Evolutionary conservation across 176 grass and related monocot species (phyloP).

Genomic region (Microstegium vimineum): DNA sequence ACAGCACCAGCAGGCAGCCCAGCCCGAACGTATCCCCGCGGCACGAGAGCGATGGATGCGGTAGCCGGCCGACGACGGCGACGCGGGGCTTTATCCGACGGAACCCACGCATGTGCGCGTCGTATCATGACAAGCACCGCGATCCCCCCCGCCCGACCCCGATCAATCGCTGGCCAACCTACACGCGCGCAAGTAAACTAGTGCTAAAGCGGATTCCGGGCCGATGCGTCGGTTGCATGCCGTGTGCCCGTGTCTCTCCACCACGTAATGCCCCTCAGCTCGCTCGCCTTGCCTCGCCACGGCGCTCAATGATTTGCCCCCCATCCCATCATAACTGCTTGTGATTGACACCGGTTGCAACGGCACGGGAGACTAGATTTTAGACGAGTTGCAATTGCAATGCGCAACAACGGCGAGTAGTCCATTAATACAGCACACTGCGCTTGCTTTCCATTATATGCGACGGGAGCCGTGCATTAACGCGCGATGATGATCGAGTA

Average conservation of each 20-base stretch:
- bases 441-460: neutral
- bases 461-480: constrained; percentile 10
- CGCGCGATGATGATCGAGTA: neutral
- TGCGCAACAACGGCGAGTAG: neutral
- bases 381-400: neutral
- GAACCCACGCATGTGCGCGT: constrained; percentile 30
- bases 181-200: neutral
- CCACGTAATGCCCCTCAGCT: neutral
- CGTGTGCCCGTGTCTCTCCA: neutral
- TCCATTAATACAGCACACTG: neutral
- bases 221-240: neutral
- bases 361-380: neutral
- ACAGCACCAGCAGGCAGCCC: too few relatives aligned
- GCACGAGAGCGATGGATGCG: neutral
- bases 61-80: neutral
- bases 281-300: neutral
- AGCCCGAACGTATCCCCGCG: neutral
- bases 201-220: constrained; percentile 10
- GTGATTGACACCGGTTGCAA: constrained; percentile 14
- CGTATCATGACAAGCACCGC: constrained; percentile 27
- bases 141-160: neutral
- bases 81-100: neutral
- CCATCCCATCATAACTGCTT: constrained; percentile 24
- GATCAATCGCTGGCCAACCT: neutral
- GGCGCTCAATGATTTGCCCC: constrained; percentile 14